Conservation (phyloP, 2,329 filamentous ascomycete genomes). For the Diaporthe citrichinensis region DNA sequence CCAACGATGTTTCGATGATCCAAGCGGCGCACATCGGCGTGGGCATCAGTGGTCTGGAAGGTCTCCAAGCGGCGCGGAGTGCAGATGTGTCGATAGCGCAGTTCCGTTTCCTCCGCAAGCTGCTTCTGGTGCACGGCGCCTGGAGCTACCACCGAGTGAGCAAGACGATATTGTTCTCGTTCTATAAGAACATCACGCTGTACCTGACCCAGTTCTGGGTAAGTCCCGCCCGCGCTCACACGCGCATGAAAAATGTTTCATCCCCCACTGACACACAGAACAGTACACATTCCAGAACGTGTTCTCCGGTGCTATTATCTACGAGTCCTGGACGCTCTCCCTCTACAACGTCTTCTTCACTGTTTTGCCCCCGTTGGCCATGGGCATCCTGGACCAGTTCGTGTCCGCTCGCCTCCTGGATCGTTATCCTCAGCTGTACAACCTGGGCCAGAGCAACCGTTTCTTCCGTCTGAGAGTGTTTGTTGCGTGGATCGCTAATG, state of each 20-base stretch:
- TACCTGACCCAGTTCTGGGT: constrained; percentile 99
- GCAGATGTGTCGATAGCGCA: constrained; percentile 97
- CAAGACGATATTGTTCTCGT: constrained; percentile 98
- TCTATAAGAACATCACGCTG: constrained; percentile 98
- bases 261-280: constrained; percentile 47
- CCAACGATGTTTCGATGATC: constrained; percentile 99
- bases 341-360: constrained; percentile 99
- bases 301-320: constrained; percentile 97
- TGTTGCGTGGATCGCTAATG: constrained; percentile 91
- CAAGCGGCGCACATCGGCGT: constrained; percentile 98
- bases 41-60: constrained; percentile 96
- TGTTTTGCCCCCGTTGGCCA: constrained; percentile 89
- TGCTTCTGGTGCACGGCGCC: constrained; percentile 93
- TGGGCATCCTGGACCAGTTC: constrained; percentile 98
- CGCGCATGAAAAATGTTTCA: neutral
- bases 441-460: constrained; percentile 89
- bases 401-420: constrained; percentile 94
- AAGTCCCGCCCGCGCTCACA: constrained; percentile 54
- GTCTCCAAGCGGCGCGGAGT: constrained; percentile 94
- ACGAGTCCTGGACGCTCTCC: constrained; percentile 99
- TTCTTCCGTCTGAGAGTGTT: constrained; percentile 97
- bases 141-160: constrained; percentile 98
- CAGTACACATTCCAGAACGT: constrained; percentile 98
- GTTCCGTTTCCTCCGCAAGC: constrained; percentile 93
- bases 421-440: constrained; percentile 95